Evolutionary conservation across 805 yeast genomes (phyloP), one percentile per base, ranked within the genome.

Genomic region (Candida rishiriensis): DNA sequence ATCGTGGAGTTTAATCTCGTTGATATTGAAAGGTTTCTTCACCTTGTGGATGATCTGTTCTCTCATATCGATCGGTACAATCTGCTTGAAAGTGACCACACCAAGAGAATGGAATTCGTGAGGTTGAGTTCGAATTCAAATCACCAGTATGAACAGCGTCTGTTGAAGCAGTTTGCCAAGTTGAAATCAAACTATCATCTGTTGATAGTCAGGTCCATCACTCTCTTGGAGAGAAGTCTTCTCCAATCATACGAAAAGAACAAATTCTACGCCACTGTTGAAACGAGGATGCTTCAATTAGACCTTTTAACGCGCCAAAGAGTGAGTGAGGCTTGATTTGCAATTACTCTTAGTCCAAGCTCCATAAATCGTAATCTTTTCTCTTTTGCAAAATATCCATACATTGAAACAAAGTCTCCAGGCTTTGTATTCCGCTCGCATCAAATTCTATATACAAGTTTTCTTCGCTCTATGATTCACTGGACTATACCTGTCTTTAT

Each of bases 231-330:
- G 37, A 21, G 36, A 8, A 51, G 51, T 36, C 26, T 58, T 38
- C 29, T 55, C 17, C 44, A 42, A 14, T 40, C 50, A 14, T 52
- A 49, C 33, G 54, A 58, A 29, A 52, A 55, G 32, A 46, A 48
- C n/a, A 34, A 42, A 14, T 47, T 47, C 36, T 48, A 47, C 26
- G 10, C 40, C 17, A 41, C 38, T 28, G 42, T 46, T 12, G 49
- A 54, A 36, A 40, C 41, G 6, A 39, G 29, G 26, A 17, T 48
- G 29, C 39, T 43, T 6, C 26, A 21, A 21, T 21, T 21, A 7
- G 26, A 21, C 26, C 26, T 21, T 21, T 21, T 21, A 21, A 21
- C 26, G 26, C 26, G 26, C 7, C 26, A 21, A 21, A 21, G 7
- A 21, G 26, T 7, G 4, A 7, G 26, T 21, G 26, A 21, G 7